Percentiles rank a stretch among this genome's conserved stretches.
These are phyloP conservation scores for Penicillium atrosanguineum DNA, from an alignment of 495 filamentous ascomycete genomes.

Conservation along the genomic window DNA sequence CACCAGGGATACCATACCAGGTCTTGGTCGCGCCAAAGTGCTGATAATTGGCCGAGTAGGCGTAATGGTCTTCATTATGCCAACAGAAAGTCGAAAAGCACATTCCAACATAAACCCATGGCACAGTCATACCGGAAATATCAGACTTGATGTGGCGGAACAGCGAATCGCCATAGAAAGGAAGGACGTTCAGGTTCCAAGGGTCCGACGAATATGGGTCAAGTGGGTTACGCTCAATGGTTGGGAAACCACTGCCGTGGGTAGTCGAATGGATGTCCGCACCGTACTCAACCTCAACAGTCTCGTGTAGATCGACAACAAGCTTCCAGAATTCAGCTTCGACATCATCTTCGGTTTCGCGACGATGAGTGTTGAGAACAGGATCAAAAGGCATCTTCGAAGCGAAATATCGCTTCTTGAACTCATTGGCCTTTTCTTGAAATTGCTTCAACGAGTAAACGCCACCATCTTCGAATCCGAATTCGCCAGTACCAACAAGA, in stretches of 20 bases:
- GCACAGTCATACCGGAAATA: conserved; percentile 99
- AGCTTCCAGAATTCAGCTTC: conserved; percentile 97
- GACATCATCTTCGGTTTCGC: conserved; percentile 92
- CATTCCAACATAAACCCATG: conserved; percentile 99
- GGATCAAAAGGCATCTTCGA: conserved; percentile 89
- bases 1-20: conserved; percentile 96
- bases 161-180: conserved; percentile 85
- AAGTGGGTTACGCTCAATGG: conserved; percentile 84
- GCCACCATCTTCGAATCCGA: conserved; percentile 95
- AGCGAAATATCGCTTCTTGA: conserved; percentile 92
- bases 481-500: conserved; percentile 93
- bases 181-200: conserved; percentile 96
- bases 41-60: conserved; percentile 98
- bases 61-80: conserved; percentile 98
- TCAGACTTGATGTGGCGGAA: conserved; percentile 98
- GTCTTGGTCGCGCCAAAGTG: conserved; percentile 99
- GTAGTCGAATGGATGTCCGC: conserved; percentile 98
- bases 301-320: conserved; percentile 88
- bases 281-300: conserved; percentile 96
- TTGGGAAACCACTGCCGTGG: conserved; percentile 96
- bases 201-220: conserved; percentile 83
- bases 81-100: conserved; percentile 99
- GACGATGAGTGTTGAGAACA: conserved; percentile 70
- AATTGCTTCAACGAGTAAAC: conserved; percentile 95
- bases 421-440: conserved; percentile 91